Conservation (phyloP, 169 alveolate species). For the Plasmodium falciparum region DNA sequence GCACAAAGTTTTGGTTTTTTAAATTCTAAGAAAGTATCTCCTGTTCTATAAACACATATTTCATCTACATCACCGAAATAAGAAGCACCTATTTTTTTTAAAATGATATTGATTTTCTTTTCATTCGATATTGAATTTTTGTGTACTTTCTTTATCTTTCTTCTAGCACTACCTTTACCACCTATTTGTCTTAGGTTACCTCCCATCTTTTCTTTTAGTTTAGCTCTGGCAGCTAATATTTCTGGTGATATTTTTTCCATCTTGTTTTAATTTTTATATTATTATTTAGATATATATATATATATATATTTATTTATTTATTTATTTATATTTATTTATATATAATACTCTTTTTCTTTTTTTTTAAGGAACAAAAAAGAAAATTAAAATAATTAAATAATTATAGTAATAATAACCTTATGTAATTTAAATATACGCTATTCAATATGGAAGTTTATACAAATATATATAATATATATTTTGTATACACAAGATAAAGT, state of each 20-base stretch:
- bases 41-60: conserved; percentile 95
- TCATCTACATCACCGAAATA: conserved; percentile 96
- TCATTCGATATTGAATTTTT: conserved; percentile 93
- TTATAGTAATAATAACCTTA: no score
- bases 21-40: conserved; percentile 94
- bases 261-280: neutral
- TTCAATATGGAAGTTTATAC: no score
- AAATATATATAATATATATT: no score
- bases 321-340: no score
- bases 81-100: conserved; percentile 95
- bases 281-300: no score
- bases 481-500: no score
- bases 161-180: conserved; percentile 97
- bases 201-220: conserved; percentile 94
- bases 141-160: conserved; percentile 93
- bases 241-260: conserved; percentile 89
- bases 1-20: conserved; percentile 95
- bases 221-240: conserved; percentile 94
- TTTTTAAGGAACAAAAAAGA: no score
- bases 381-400: no score
- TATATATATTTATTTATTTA: no score
- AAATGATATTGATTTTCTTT: conserved; percentile 92
- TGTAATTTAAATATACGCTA: no score
- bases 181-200: conserved; percentile 93
- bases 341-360: no score